Evolutionary conservation across 305 asterid genomes (phyloP).

Genomic region (Coffea humblotiana): DNA sequence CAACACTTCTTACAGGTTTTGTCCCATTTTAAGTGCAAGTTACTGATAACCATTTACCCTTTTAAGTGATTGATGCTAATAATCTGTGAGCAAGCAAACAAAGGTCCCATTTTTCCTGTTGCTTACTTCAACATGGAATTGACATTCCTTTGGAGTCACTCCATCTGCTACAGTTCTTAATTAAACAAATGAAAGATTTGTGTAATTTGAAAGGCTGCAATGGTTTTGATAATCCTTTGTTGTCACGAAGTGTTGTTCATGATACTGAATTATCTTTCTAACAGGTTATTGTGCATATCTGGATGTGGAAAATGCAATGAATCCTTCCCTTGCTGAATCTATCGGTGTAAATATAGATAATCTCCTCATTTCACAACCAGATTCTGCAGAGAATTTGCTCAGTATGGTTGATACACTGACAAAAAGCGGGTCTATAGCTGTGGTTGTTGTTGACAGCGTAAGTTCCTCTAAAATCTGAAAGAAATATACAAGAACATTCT

Average conservation of each 20-base stretch:
- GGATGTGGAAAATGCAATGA: constrained; percentile 91
- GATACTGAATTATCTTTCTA: constrained; percentile 22
- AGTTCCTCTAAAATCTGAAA: constrained; percentile 24
- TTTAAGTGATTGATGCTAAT: not conserved
- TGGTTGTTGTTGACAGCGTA: constrained; percentile 95
- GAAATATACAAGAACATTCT: not conserved
- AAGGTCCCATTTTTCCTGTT: not conserved
- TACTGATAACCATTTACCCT: not conserved
- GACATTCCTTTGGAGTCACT: not conserved
- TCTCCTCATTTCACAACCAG: constrained; percentile 94
- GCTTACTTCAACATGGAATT: not conserved
- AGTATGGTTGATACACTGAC: constrained; percentile 91
- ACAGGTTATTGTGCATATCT: constrained; percentile 95
- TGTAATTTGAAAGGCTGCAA: not conserved
- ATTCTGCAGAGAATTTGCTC: constrained; percentile 90
- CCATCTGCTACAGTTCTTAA: not conserved
- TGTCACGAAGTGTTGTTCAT: not conserved
- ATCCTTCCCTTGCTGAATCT: constrained; percentile 78
- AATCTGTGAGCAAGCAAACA: not conserved
- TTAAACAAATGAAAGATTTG: not conserved
- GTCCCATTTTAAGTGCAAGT: not conserved
- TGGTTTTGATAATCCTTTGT: not conserved
- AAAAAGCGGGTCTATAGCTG: constrained; percentile 80
- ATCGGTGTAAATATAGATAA: constrained; percentile 73
- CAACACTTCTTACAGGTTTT: not conserved